Evolutionary conservation across 352 stramenopile genomes (phyloP).

Genomic region (Globisporangium spinosum): DNA sequence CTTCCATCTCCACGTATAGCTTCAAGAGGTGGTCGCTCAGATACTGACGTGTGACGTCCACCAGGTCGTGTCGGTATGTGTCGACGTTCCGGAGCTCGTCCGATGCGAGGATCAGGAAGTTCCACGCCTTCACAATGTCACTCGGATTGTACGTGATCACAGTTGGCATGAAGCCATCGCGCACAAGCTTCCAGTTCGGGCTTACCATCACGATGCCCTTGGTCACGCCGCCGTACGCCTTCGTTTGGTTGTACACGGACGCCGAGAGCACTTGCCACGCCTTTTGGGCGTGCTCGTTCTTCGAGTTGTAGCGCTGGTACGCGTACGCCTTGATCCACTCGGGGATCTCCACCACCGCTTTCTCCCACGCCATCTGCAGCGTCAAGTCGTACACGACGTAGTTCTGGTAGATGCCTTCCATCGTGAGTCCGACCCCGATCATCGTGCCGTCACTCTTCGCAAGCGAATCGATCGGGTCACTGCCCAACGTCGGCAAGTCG

Average conservation of each 20-base stretch:
- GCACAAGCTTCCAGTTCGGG: slow-evolving; percentile 59
- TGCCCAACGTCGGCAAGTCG: slow-evolving; percentile 57
- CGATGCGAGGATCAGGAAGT: slow-evolving; percentile 42
- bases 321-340: slow-evolving; percentile 55
- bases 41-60: slow-evolving; percentile 76
- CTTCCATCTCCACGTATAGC: slow-evolving; percentile 56
- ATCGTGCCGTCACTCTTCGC: slow-evolving; percentile 58
- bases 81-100: slow-evolving; percentile 38
- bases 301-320: slow-evolving; percentile 53
- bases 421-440: slow-evolving; percentile 70
- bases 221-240: slow-evolving; percentile 62
- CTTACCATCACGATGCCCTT: slow-evolving; percentile 71
- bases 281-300: slow-evolving; percentile 41
- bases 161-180: slow-evolving; percentile 71
- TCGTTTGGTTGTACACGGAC: slow-evolving; percentile 75
- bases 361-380: slow-evolving; percentile 69
- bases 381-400: slow-evolving; percentile 82
- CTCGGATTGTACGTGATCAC: slow-evolving; percentile 68
- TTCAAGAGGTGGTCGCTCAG: slow-evolving; percentile 60
- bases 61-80: slow-evolving; percentile 71
- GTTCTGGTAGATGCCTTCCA: slow-evolving; percentile 88
- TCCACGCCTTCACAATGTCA: slow-evolving; percentile 58
- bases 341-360: slow-evolving; percentile 35
- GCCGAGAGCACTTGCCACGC: slow-evolving; percentile 51
- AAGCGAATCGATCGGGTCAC: slow-evolving; percentile 43